Evolutionary conservation across 2,329 filamentous ascomycete genomes (phyloP).

Genomic region (Stagonosporopsis cucurbitacearum): DNA sequence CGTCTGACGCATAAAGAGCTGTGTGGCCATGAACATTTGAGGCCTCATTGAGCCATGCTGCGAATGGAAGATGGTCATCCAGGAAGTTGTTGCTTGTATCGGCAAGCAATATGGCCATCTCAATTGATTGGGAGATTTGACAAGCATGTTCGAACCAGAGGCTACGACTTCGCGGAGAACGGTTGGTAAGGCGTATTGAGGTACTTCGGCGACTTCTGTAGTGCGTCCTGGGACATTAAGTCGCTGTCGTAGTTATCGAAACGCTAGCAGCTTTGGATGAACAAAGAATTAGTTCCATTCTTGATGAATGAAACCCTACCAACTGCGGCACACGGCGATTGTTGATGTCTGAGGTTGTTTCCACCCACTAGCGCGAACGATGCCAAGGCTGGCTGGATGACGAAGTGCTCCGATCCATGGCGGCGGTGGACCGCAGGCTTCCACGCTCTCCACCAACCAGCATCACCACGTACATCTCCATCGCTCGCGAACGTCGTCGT

Average conservation of each 20-base stretch:
- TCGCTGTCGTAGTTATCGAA: background rate
- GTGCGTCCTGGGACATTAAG: background rate
- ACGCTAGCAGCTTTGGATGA: background rate
- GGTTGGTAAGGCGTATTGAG: background rate
- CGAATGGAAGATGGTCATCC: background rate
- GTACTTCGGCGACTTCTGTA: background rate
- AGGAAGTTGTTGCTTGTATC: background rate
- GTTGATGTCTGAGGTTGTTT: background rate
- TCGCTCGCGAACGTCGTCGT: conserved; percentile 1
- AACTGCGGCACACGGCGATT: background rate
- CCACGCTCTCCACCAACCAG: conserved; percentile 8
- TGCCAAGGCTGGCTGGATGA: conserved; percentile 8
- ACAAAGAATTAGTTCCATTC: too few relatives aligned
- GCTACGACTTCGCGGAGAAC: background rate
- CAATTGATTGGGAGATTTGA: too few relatives aligned
- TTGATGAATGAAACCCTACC: too few relatives aligned
- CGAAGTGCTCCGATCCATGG: conserved; percentile 7
- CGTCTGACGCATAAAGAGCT: background rate
- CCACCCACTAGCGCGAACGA: background rate
- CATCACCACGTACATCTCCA: background rate
- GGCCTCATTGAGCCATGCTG: background rate
- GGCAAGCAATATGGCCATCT: background rate
- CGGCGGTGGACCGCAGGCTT: conserved; percentile 12
- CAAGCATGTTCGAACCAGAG: background rate
- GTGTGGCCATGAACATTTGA: background rate